Evolutionary conservation across 164 flowering plant genomes (phyloP).

Genomic region (Berberis vulgaris): DNA sequence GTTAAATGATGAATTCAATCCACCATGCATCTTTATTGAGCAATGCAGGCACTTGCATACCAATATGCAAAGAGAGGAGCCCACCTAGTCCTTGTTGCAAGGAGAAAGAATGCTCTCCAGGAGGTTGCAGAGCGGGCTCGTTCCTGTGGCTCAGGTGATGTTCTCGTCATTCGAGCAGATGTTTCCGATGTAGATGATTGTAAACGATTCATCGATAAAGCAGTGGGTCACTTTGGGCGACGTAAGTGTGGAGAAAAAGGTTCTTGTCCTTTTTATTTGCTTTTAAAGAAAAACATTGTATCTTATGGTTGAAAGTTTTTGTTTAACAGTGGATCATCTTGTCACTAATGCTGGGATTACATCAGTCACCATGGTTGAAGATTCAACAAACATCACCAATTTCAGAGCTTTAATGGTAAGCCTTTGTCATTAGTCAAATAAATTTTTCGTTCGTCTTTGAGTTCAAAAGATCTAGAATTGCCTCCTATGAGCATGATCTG

Average conservation of each 20-base stretch:
- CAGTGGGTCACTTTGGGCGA: slow-evolving; percentile 34
- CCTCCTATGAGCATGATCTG: too few species aligned
- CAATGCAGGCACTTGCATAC: slow-evolving; percentile 37
- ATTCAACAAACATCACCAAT: slow-evolving; percentile 11
- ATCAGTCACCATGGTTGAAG: slow-evolving; percentile 33
- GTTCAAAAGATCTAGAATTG: too few species aligned
- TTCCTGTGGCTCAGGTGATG: slow-evolving; percentile 40
- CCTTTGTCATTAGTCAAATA: background rate
- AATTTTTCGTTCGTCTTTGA: too few species aligned
- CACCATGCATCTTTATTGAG: too few species aligned
- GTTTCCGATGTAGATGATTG: slow-evolving; percentile 42
- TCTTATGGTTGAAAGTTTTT: too few species aligned
- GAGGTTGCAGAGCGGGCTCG: slow-evolving; percentile 32
- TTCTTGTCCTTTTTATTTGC: too few species aligned
- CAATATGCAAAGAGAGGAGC: slow-evolving; percentile 55
- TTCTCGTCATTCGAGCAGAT: slow-evolving; percentile 31
- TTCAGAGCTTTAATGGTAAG: slow-evolving; percentile 38
- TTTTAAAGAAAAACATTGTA: too few species aligned
- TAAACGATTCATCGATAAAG: slow-evolving; percentile 25
- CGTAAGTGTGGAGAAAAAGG: slow-evolving; percentile 20
- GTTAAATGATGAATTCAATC: too few species aligned
- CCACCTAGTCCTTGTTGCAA: slow-evolving; percentile 35
- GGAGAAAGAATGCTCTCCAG: slow-evolving; percentile 34
- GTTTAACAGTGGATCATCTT: slow-evolving; percentile 62
- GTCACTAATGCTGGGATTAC: slow-evolving; percentile 59